Conservation (phyloP, 176 grass and related monocot species). For the Stipa capillata region DNA sequence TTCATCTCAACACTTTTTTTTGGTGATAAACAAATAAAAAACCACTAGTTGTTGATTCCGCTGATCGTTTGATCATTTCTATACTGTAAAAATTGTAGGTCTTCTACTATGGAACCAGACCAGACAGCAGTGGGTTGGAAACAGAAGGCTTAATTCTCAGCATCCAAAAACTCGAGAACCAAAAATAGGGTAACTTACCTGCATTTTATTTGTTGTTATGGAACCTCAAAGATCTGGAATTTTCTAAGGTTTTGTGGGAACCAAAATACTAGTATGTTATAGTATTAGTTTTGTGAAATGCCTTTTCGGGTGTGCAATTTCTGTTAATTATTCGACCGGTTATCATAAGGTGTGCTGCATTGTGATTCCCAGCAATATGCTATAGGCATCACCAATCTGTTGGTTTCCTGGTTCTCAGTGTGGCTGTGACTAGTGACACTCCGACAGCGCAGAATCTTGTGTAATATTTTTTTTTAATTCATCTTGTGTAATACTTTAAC, state of each 20-base stretch:
- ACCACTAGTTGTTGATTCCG: background rate
- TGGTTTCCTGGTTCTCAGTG: background rate
- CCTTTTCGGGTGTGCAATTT: background rate
- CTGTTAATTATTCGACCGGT: background rate
- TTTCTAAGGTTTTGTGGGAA: background rate
- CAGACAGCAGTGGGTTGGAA: constrained; percentile 80
- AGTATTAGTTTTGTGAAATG: no score
- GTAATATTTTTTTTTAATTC: background rate
- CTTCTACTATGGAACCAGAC: constrained; percentile 84
- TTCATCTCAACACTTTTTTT: background rate
- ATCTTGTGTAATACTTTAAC: background rate
- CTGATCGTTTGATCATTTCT: background rate
- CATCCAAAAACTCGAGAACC: constrained; percentile 34
- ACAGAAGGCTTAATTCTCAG: constrained; percentile 33
- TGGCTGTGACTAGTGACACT: background rate
- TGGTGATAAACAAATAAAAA: no score
- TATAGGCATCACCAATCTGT: background rate
- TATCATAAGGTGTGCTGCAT: background rate
- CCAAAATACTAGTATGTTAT: background rate
- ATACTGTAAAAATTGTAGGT: constrained; percentile 33
- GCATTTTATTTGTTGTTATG: background rate
- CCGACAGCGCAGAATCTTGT: background rate
- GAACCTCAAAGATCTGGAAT: background rate
- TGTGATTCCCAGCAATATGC: background rate
- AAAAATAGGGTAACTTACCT: constrained; percentile 62